These are phyloP conservation scores for Heimioporus retisporus DNA, from an alignment of 1,284 basidiomycete genomes.

Conservation along the genomic window DNA sequence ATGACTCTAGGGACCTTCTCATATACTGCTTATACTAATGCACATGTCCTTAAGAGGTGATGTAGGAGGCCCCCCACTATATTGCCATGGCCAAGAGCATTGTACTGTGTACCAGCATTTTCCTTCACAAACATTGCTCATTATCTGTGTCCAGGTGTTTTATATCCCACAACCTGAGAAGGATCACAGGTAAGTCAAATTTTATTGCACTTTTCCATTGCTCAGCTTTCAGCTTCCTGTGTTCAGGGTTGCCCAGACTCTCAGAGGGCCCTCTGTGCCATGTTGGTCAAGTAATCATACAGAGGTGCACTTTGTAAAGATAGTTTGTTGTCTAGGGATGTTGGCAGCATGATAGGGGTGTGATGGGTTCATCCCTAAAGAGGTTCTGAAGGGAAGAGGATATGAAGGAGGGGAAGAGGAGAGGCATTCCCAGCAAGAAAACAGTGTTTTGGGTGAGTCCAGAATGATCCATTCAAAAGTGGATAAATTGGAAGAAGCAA, in stretches of 20 bases:
- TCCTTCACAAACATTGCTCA: background rate
- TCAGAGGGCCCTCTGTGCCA: background rate
- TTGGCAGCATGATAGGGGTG: no score
- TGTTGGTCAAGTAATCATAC: no score
- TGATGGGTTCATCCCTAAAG: no score
- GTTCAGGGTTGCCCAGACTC: constrained; percentile 16
- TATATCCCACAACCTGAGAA: background rate
- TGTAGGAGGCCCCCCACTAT: constrained; percentile 19
- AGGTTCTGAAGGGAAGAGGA: no score
- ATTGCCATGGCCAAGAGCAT: constrained; percentile 29
- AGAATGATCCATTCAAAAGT: no score
- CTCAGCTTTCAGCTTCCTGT: constrained; percentile 18
- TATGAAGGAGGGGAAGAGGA: no score
- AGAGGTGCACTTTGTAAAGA: no score
- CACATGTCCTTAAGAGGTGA: constrained; percentile 21
- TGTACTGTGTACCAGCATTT: constrained; percentile 21
- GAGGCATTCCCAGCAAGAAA: no score
- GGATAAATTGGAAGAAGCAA: no score
- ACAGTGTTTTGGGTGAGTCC: no score
- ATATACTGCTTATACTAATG: constrained; percentile 23
- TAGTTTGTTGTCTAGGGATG: no score
- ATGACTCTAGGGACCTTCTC: constrained; percentile 18
- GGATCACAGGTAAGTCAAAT: constrained; percentile 4
- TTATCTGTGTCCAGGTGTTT: rapidly evolving
- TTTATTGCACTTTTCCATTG: constrained; percentile 7